A percentile compares a stretch with the other conserved stretches of the same genome.
These are phyloP conservation scores for Chlorella sp. DNA, from an alignment of 139 green algal species.

Conservation along the genomic window DNA sequence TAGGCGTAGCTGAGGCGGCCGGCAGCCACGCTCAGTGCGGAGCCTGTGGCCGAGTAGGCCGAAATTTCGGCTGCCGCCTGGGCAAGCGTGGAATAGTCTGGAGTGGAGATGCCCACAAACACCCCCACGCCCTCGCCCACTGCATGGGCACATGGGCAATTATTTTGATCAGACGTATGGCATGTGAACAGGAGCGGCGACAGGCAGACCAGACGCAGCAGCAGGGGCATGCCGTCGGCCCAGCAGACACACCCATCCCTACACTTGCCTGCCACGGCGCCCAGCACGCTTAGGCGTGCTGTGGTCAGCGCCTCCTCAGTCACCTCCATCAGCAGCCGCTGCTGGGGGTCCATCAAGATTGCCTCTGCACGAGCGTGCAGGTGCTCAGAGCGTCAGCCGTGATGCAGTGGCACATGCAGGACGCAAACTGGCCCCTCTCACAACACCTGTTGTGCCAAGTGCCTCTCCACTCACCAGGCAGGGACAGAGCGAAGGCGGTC, in stretches of 20 bases:
- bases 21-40: constrained; percentile 74
- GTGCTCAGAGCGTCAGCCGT: too few species aligned
- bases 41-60: constrained; percentile 28
- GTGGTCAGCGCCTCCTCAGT: constrained; percentile 36
- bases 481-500: constrained; percentile 32
- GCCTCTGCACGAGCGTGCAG: constrained; percentile 56
- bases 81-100: constrained; percentile 8
- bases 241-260: too few species aligned
- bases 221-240: too few species aligned
- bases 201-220: too few species aligned
- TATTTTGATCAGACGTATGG: too few species aligned
- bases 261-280: constrained; percentile 65
- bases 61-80: neutral
- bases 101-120: constrained; percentile 72
- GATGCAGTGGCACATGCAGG: too few species aligned
- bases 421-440: too few species aligned
- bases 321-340: constrained; percentile 82
- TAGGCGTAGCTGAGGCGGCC: constrained; percentile 87
- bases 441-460: too few species aligned
- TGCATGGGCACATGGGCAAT: too few species aligned
- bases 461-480: neutral
- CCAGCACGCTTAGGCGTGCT: constrained; percentile 28
- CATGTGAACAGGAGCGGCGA: too few species aligned
- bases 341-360: constrained; percentile 83
- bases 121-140: constrained; percentile 45